These are phyloP conservation scores for Trichoderma cornu-damae DNA, from an alignment of 2,329 filamentous ascomycete genomes.

Conservation along the genomic window DNA sequence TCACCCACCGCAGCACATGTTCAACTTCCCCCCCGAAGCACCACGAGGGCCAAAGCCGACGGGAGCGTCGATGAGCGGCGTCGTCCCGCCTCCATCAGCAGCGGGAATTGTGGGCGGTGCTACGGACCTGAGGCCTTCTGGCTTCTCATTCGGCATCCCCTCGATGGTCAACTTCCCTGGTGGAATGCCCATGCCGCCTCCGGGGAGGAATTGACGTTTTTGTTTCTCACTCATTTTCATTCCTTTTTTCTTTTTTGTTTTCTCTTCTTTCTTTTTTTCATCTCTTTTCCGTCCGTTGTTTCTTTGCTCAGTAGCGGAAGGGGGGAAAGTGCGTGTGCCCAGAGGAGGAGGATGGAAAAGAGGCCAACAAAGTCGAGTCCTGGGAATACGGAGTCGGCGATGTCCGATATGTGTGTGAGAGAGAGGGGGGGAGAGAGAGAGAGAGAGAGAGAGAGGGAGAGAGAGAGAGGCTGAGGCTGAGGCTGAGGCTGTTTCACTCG, in stretches of 20 bases:
- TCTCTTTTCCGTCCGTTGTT: too few species aligned
- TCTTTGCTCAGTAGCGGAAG: too few species aligned
- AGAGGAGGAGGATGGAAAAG: too few species aligned
- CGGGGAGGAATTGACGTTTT: background rate
- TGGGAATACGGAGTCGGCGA: background rate
- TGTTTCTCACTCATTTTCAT: background rate
- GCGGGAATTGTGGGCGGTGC: background rate
- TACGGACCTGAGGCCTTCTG: background rate
- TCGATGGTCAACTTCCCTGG: background rate
- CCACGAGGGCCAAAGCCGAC: background rate
- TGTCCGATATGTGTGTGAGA: too few species aligned
- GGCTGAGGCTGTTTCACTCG: background rate
- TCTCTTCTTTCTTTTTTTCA: too few species aligned
- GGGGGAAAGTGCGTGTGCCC: too few species aligned
- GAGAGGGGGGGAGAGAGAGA: too few species aligned
- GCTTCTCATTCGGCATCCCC: background rate
- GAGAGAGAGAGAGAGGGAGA: too few species aligned
- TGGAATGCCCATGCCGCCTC: background rate
- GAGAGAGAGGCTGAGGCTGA: too few species aligned
- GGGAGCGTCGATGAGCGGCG: background rate
- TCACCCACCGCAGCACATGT: background rate
- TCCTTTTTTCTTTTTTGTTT: background rate
- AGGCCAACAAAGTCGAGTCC: too few species aligned
- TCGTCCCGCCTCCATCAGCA: background rate
- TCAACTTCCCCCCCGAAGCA: background rate